phyloP scores from a whole-genome alignment of 768 basidiomycete genomes.

The Serendipita vermifera region DNA sequence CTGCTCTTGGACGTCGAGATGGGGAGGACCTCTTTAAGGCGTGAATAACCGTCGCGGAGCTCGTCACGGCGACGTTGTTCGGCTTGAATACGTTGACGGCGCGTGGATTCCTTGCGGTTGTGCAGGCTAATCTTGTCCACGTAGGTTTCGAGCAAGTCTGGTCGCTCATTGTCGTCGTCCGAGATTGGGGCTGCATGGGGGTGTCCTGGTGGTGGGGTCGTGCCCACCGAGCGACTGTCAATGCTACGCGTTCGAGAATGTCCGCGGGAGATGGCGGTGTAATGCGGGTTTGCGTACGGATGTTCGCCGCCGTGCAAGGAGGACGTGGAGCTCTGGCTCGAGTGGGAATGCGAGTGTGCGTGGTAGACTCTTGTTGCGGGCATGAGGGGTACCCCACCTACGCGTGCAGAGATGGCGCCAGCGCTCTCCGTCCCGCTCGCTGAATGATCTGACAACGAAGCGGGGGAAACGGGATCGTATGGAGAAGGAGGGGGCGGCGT shows the following conservation, averaged over 20 bases:
- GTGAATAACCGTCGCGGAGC: slow-evolving; percentile 77
- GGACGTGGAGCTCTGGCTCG: slow-evolving; percentile 40
- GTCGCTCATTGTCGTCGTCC: slow-evolving; percentile 49
- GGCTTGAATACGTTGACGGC: slow-evolving; percentile 77
- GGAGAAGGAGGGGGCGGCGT: slow-evolving; percentile 66
- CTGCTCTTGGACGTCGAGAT: slow-evolving; percentile 83
- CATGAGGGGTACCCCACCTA: slow-evolving; percentile 1
- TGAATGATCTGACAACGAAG: slow-evolving; percentile 83
- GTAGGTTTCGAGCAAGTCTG: slow-evolving; percentile 10
- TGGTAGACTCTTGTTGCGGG: slow-evolving; percentile 41
- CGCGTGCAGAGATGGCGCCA: slow-evolving; percentile 1
- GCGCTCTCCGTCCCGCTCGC: slow-evolving; percentile 40
- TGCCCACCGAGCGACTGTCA: not conserved
- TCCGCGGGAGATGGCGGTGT: not conserved
- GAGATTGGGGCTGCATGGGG: slow-evolving; percentile 48
- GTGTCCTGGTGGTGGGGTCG: not conserved
- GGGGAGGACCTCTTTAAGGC: slow-evolving; percentile 76
- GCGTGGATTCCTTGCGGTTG: slow-evolving; percentile 71
- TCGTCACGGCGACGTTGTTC: slow-evolving; percentile 82
- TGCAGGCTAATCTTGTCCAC: slow-evolving; percentile 61
- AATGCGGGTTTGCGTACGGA: not conserved
- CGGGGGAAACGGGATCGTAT: slow-evolving; percentile 76
- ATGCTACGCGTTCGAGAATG: not conserved
- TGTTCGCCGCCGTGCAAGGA: slow-evolving; percentile 3
- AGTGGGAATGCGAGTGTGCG: slow-evolving; percentile 26